These are phyloP conservation scores for Fusarium sp. DNA, from an alignment of 2,329 filamentous ascomycete species.

Conservation along the genomic window DNA sequence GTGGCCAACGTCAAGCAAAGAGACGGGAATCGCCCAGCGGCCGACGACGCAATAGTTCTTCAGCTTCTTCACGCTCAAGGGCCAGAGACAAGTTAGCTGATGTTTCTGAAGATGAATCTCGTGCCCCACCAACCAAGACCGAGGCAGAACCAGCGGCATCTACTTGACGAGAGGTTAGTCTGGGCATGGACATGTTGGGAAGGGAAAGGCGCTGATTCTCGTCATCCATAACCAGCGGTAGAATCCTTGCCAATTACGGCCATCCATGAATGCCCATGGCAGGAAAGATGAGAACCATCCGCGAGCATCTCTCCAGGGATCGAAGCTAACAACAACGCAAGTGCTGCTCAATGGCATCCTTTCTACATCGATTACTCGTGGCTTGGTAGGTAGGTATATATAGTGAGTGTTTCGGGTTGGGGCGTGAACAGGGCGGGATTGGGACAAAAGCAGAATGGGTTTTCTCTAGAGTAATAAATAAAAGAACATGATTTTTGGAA, in stretches of 20 bases:
- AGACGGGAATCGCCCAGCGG: slow-evolving; percentile 32
- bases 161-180: slow-evolving; percentile 41
- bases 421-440: not conserved
- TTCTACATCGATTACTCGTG: slow-evolving; percentile 5
- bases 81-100: slow-evolving; percentile 68
- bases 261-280: slow-evolving; percentile 1
- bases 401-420: not conserved
- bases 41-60: slow-evolving; percentile 64
- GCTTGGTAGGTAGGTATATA: not conserved
- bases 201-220: slow-evolving; percentile 16
- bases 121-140: slow-evolving; percentile 35
- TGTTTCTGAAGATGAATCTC: slow-evolving; percentile 56
- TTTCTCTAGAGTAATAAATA: not conserved
- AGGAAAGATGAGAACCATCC: slow-evolving; percentile 30
- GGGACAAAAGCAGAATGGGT: not conserved
- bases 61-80: slow-evolving; percentile 63
- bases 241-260: slow-evolving; percentile 4
- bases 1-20: slow-evolving; percentile 18
- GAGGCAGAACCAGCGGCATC: slow-evolving; percentile 19
- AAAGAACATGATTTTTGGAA: not conserved
- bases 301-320: slow-evolving; percentile 11
- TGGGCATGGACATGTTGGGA: not conserved
- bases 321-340: slow-evolving; percentile 34
- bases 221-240: not conserved
- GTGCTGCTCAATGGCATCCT: slow-evolving; percentile 8